Evolutionary conservation across 202 grass and related monocot species (phyloP).

Genomic region (Panicum hallii): DNA sequence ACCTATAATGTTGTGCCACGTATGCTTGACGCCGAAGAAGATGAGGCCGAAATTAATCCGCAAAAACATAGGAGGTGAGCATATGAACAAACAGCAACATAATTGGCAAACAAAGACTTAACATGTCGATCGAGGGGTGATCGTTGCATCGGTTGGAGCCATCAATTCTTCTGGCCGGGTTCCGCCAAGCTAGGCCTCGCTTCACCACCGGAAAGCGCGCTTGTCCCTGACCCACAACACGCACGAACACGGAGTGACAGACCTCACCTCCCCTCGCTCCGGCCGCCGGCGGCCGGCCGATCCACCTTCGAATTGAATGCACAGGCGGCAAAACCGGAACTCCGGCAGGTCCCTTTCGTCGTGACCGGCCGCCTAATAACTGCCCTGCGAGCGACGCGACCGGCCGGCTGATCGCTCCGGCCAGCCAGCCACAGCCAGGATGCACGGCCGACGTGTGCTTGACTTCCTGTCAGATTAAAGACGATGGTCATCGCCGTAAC

Average conservation of each 20-base stretch:
- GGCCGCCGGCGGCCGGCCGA: background rate
- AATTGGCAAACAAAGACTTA: background rate
- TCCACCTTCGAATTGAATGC: constrained; percentile 14
- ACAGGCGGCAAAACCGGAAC: background rate
- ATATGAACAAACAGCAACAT: too few species aligned
- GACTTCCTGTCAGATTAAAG: background rate
- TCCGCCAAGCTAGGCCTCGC: background rate
- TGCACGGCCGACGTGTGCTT: constrained; percentile 12
- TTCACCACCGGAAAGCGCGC: constrained; percentile 15
- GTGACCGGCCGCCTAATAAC: background rate
- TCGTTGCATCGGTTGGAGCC: background rate
- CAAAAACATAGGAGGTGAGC: too few species aligned
- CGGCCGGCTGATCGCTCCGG: background rate
- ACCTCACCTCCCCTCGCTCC: background rate
- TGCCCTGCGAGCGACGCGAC: background rate
- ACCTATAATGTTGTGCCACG: too few species aligned
- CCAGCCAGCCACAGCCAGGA: background rate
- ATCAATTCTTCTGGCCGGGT: background rate
- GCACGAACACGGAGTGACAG: background rate
- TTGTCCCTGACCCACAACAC: background rate
- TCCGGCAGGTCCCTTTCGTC: background rate
- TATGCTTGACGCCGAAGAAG: too few species aligned
- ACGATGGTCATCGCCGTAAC: background rate
- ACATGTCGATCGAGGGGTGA: background rate
- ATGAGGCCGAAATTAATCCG: too few species aligned